phyloP scores from a whole-genome alignment of 345 rosid genomes.

The Murraya koenigii region DNA sequence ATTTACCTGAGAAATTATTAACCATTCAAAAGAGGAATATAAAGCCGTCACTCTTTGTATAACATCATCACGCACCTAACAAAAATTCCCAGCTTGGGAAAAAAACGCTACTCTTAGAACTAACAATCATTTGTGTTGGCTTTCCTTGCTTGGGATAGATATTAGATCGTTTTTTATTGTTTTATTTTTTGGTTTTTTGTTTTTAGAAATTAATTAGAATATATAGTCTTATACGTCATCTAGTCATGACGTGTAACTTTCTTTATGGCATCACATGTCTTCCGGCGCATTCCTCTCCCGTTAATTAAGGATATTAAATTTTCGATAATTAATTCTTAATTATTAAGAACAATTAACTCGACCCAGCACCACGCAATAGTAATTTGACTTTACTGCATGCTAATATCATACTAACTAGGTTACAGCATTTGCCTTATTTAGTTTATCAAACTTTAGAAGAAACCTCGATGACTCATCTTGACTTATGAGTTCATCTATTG shows the following conservation, averaged over 20 bases:
- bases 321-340: not conserved
- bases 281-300: conserved; percentile 37
- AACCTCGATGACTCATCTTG: conserved; percentile 8
- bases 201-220: not conserved
- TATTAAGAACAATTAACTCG: not conserved
- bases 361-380: not conserved
- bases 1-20: conserved; percentile 9
- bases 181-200: not conserved
- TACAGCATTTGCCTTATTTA: not conserved
- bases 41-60: conserved; percentile 39
- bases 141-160: conserved; percentile 14
- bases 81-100: conserved; percentile 18
- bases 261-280: conserved; percentile 25
- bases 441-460: not conserved
- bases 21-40: conserved; percentile 15
- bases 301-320: not conserved
- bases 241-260: conserved; percentile 24
- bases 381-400: not conserved
- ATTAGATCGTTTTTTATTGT: not conserved
- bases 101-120: conserved; percentile 20
- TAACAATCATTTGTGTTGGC: conserved; percentile 27
- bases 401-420: not conserved
- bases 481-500: not conserved
- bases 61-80: conserved; percentile 15
- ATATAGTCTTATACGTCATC: conserved; percentile 19